These are phyloP conservation scores for Trichoderma semiorbis DNA, from an alignment of 2,329 filamentous ascomycete species.

Conservation along the genomic window DNA sequence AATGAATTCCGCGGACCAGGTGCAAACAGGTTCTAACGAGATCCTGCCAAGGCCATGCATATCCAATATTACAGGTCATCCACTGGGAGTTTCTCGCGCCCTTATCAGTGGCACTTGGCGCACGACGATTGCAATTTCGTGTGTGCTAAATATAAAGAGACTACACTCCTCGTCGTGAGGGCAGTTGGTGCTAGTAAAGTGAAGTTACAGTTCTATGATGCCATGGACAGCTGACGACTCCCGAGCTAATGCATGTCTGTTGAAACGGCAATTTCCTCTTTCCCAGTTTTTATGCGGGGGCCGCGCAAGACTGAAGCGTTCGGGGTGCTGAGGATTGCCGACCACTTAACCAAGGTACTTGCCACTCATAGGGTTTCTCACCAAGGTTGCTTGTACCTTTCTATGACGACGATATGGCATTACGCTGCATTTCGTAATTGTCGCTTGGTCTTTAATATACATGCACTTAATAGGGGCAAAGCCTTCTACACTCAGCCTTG, in stretches of 20 bases:
- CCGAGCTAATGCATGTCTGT: constrained; percentile 12
- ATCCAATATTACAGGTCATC: neutral
- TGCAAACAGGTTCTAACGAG: neutral
- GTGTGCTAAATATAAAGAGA: neutral
- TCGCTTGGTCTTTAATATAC: neutral
- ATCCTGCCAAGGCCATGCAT: neutral
- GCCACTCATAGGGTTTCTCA: too few relatives aligned
- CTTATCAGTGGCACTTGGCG: neutral
- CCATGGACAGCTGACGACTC: constrained; percentile 1
- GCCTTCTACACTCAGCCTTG: neutral
- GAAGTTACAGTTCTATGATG: neutral
- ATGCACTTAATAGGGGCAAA: neutral
- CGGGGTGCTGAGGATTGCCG: neutral
- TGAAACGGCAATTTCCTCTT: constrained; percentile 19
- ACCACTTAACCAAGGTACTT: neutral
- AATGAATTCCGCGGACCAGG: neutral
- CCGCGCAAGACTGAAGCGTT: neutral
- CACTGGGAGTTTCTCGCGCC: neutral
- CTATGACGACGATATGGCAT: neutral
- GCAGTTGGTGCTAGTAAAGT: neutral
- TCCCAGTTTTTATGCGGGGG: constrained; percentile 18
- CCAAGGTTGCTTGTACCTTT: neutral
- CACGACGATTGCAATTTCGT: neutral
- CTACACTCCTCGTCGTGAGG: neutral
- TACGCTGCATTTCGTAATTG: neutral